phyloP scores from a whole-genome alignment of 1,284 basidiomycete species.

The Ustilago hordei region DNA sequence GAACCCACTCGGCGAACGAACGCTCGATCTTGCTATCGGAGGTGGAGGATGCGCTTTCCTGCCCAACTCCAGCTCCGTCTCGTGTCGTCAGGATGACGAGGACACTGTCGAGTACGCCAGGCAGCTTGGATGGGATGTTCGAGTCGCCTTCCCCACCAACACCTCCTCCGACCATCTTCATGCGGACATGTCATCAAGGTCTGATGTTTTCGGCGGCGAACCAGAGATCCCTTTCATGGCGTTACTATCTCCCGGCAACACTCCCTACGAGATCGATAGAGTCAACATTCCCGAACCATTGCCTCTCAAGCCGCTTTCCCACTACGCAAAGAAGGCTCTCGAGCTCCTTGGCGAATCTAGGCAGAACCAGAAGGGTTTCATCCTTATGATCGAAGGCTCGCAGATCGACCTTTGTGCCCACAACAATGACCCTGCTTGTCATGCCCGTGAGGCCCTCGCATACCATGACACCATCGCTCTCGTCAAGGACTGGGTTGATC shows the following conservation, averaged over 20 bases:
- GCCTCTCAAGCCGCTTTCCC: conserved; percentile 31
- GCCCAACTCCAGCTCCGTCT: conserved; percentile 57
- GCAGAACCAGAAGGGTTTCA: conserved; percentile 57
- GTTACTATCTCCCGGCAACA: conserved; percentile 56
- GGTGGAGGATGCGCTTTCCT: conserved; percentile 70
- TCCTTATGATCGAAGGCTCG: conserved; percentile 66
- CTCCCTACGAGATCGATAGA: conserved; percentile 66
- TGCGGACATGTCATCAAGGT: not conserved
- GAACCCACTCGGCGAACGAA: conserved; percentile 46
- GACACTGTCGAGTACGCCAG: conserved; percentile 63
- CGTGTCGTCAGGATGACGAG: conserved; percentile 66
- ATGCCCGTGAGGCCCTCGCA: conserved; percentile 68
- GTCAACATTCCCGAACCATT: conserved; percentile 49
- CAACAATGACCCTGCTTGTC: conserved; percentile 61
- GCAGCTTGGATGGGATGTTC: conserved; percentile 56
- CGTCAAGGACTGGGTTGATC: conserved; percentile 66
- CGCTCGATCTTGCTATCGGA: conserved; percentile 70
- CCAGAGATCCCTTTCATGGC: conserved; percentile 56
- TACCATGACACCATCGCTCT: conserved; percentile 69
- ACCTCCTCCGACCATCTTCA: conserved; percentile 19
- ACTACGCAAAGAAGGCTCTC: conserved; percentile 48
- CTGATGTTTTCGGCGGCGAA: conserved; percentile 17
- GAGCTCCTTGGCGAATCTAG: conserved; percentile 33
- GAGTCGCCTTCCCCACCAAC: conserved; percentile 37
- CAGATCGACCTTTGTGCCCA: conserved; percentile 67